Conservation (phyloP, 2,329 filamentous ascomycete species). For the Exophiala xenobiotica region DNA sequence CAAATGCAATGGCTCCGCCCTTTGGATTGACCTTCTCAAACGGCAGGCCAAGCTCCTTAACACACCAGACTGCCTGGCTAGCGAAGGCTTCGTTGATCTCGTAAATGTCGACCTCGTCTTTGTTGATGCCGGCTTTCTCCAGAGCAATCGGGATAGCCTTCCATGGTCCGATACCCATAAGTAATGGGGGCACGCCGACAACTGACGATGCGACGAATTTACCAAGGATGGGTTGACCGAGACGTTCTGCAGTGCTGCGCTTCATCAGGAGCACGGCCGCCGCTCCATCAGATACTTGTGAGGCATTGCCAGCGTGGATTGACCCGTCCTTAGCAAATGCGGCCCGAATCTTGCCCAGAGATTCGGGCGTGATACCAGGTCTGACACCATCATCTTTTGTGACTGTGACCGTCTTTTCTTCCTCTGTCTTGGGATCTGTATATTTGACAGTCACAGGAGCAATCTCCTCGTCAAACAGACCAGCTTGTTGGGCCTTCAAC, state of each 20-base stretch:
- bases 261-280: constrained; percentile 95
- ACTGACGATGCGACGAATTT: constrained; percentile 86
- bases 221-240: constrained; percentile 85
- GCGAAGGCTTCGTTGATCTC: constrained; percentile 99
- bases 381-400: constrained; percentile 84
- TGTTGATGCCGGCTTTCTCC: constrained; percentile 78
- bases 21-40: constrained; percentile 92
- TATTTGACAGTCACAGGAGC: constrained; percentile 80
- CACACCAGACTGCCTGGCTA: constrained; percentile 89
- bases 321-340: constrained; percentile 88
- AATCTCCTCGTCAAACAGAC: constrained; percentile 93
- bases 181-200: constrained; percentile 84
- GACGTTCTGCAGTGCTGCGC: constrained; percentile 81
- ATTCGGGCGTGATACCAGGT: constrained; percentile 80
- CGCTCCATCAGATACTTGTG: constrained; percentile 92
- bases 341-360: constrained; percentile 83
- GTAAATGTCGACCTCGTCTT: constrained; percentile 91
- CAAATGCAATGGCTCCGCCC: constrained; percentile 93
- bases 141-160: constrained; percentile 93
- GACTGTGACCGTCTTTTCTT: constrained; percentile 80
- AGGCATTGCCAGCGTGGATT: constrained; percentile 96
- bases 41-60: constrained; percentile 80
- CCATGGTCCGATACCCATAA: constrained; percentile 96
- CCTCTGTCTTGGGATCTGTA: constrained; percentile 85
- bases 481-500: constrained; percentile 74